Base-by-base conservation (phyloP, 768 basidiomycete genomes). In the Tricholoma bakamatsutake region DNA sequence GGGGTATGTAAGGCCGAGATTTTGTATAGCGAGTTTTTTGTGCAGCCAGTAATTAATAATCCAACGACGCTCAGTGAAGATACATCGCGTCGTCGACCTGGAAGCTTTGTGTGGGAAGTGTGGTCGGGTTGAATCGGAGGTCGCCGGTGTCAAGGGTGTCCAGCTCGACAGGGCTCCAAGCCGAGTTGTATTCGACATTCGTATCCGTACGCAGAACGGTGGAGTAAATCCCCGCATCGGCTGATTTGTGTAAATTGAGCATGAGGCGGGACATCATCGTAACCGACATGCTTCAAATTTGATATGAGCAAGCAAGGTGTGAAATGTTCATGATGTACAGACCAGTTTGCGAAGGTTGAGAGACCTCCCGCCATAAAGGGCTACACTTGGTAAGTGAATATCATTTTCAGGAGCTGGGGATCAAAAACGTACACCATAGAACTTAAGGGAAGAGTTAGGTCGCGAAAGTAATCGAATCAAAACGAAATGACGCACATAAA, bases 201-300 rank as follows among this genome's bases (percentile, higher is more conserved):
- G 64, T 69, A 33, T 50, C 60, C n/a, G 59, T 66, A 3, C 53
- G 12, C 52, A 55, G 58, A 11, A 52, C 53, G 4, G 64, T 70
- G 31, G 68, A 68, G 56, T 64, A 68, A 8, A 76, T 69, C 1
- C 74, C 74, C 10, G 58, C 53, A 21, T 69, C 61, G 8, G 74
- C 74, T 21, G 65, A 72, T 65, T 73, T 65, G 60, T 81, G 76
- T 5, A 82, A 71, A 63, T 83, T 82, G 39, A 82, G 73, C 73
- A 81, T 79, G 1, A 83, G 72, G 9, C 80, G 79, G 11, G 79
- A 81, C 68, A 81, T 75, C 73, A 81, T 72, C 1, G 73, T 76
- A 8, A 81, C 71, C 4, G 81, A 78, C 11, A 80, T 68, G 58
- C 80, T 80, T 40, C 9, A 3, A 30, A n/a, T 28, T 33, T 18